phyloP scores from a whole-genome alignment of 2,329 filamentous ascomycete species.

The Arthrobotrys musiformis region DNA sequence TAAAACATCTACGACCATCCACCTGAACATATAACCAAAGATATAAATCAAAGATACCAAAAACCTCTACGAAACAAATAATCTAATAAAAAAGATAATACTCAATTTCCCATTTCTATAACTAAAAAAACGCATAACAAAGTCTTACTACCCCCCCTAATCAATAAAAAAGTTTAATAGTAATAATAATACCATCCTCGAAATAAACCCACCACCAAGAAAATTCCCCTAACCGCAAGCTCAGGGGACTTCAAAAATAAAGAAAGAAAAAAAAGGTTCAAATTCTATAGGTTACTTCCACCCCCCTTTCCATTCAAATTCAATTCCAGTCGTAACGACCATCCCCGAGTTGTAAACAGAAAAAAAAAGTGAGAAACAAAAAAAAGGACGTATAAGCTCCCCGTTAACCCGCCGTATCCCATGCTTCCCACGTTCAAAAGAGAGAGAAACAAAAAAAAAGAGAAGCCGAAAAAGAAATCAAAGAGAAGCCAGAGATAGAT shows the following conservation, averaged over 20 bases:
- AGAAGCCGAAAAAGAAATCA: constrained; percentile 10
- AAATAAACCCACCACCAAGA: no score
- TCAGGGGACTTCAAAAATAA: neutral
- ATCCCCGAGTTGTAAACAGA: neutral
- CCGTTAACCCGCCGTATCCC: constrained; percentile 17
- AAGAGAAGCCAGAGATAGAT: neutral
- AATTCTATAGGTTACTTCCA: constrained; percentile 18
- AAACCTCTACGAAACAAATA: no score
- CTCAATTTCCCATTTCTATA: no score
- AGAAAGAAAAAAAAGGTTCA: constrained; percentile 4
- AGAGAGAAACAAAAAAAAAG: constrained; percentile 15
- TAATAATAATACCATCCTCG: no score
- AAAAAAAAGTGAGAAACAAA: neutral
- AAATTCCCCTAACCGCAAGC: no score
- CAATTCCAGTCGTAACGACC: neutral
- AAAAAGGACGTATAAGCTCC: constrained; percentile 1
- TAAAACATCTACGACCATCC: no score
- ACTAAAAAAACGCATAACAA: no score
- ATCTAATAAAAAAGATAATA: no score
- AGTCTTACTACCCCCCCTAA: no score
- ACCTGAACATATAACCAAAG: no score
- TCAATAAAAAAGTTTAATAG: no score
- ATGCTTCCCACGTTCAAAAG: constrained; percentile 27
- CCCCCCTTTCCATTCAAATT: neutral
- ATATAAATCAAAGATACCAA: no score